Evolutionary conservation across 2,329 filamentous ascomycete species (phyloP), one percentile per base, ranked within the genome.

Genomic region (Colletotrichum eremochloae): DNA sequence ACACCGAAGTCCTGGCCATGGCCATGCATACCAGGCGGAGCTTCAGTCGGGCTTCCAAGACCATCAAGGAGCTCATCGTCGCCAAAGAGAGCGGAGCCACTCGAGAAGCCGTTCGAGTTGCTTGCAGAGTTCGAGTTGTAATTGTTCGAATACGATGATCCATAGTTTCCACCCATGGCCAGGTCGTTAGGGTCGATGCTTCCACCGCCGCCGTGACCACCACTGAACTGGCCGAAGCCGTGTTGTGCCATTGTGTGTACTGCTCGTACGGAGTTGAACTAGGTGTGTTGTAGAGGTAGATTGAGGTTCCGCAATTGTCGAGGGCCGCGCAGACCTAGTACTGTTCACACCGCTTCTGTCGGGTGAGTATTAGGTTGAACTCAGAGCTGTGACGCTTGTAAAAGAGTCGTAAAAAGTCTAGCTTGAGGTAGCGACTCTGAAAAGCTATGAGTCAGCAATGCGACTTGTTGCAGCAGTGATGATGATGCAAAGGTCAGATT

Each of bases 41-140:
- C 79, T 56, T 89, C 88, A 40, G 87, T 84, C 40, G 89, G 86
- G 76, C 86, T 87, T 55, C 84, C 87, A 11, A 96, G 86, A 46
- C 89, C 89, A 75, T 97, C 95, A 58, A 96, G 87, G 58, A 98
- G 86, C 80, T 98, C 96, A 75, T 98, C 96, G 75, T 97, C 96
- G 74, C 90, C 92, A 75, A 97, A 95, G 52, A 92, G 88, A 14
- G 94, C 93, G 73, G 92, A 93, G 71, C 92, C 93, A 76, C 91
- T 91, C 57, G 92, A 92, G 84, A 95, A 97, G 80, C 89, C 92
- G 70, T 90, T 91, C 42, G 89, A 87, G 75, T 91, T 86, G 79
- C 89, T 92, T 78, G 82, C 85, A 33, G 84, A 84, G 74, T 84
- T 84, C 33, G 87, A 84, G 81, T 92, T 91, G 68, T 89, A 88